Conservation (phyloP, 2,329 filamentous ascomycete genomes). For the Fusarium illudens region DNA sequence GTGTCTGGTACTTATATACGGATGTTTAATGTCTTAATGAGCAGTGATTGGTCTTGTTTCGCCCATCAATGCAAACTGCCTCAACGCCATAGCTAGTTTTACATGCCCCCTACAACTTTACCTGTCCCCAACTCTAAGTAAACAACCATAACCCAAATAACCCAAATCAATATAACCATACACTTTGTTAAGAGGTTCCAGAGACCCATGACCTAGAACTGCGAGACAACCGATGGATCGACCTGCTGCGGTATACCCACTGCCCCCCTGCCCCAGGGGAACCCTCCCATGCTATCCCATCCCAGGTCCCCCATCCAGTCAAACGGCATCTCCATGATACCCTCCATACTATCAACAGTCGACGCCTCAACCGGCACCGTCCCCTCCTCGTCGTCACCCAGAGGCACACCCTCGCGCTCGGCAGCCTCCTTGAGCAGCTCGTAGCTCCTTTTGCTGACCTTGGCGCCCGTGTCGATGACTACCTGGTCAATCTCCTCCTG, state of each 20-base stretch:
- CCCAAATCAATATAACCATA: background rate
- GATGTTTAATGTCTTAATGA: background rate
- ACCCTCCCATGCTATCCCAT: slow-evolving; percentile 34
- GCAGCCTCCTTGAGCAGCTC: slow-evolving; percentile 48
- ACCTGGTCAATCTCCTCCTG: slow-evolving; percentile 44
- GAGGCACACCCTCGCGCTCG: slow-evolving; percentile 31
- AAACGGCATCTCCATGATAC: slow-evolving; percentile 38
- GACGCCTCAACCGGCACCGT: slow-evolving; percentile 1
- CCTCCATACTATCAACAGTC: slow-evolving; percentile 30
- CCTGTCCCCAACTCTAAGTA: background rate
- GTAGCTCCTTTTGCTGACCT: slow-evolving; percentile 41
- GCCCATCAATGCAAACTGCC: background rate
- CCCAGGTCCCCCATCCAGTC: slow-evolving; percentile 40
- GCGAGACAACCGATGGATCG: slow-evolving; percentile 28
- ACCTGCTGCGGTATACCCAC: slow-evolving; percentile 20
- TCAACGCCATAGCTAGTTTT: background rate
- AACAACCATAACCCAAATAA: background rate
- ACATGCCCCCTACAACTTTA: background rate
- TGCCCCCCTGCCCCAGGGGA: slow-evolving; percentile 24
- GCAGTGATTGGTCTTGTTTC: background rate
- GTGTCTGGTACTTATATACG: background rate
- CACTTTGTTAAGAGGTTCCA: background rate
- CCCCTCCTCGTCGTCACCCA: slow-evolving; percentile 19
- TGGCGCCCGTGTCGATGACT: slow-evolving; percentile 40
- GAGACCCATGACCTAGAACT: slow-evolving; percentile 3